These are phyloP conservation scores for Ceratocystis lukuohia DNA, from an alignment of 2,329 filamentous ascomycete genomes.

Conservation along the genomic window DNA sequence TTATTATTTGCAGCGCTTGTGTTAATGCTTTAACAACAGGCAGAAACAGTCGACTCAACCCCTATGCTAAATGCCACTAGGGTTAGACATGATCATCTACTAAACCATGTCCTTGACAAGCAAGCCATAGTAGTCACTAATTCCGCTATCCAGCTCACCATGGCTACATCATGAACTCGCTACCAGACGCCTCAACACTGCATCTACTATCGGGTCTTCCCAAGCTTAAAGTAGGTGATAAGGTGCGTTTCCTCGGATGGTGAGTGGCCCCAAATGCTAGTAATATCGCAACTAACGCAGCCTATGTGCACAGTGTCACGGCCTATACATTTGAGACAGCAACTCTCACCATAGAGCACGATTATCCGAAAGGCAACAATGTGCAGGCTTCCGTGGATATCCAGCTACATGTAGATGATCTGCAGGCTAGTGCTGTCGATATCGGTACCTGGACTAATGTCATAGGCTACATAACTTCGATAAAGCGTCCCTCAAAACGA, in stretches of 20 bases:
- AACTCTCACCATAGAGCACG: slow-evolving; percentile 54
- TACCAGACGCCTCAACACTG: slow-evolving; percentile 50
- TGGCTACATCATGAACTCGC: slow-evolving; percentile 32
- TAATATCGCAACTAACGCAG: slow-evolving; percentile 22
- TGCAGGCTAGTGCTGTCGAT: slow-evolving; percentile 50
- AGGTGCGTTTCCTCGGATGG: slow-evolving; percentile 89
- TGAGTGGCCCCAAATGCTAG: slow-evolving; percentile 33
- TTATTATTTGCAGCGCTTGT: too few species aligned
- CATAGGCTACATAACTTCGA: slow-evolving; percentile 56
- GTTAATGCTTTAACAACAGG: not conserved
- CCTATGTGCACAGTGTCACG: slow-evolving; percentile 26
- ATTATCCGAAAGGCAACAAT: slow-evolving; percentile 38
- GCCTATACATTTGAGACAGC: slow-evolving; percentile 42
- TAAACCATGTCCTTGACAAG: too few species aligned
- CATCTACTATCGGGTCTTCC: slow-evolving; percentile 52
- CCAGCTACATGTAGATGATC: slow-evolving; percentile 51
- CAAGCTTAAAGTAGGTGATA: slow-evolving; percentile 43
- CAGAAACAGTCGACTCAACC: not conserved
- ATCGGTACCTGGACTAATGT: slow-evolving; percentile 83
- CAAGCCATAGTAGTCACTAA: too few species aligned
- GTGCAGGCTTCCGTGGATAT: slow-evolving; percentile 53
- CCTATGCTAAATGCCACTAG: not conserved
- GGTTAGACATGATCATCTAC: not conserved
- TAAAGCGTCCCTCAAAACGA: not conserved
- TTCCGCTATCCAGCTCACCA: not conserved